phyloP scores from a whole-genome alignment of 441 rosid species.

The Populus hybrid region DNA sequence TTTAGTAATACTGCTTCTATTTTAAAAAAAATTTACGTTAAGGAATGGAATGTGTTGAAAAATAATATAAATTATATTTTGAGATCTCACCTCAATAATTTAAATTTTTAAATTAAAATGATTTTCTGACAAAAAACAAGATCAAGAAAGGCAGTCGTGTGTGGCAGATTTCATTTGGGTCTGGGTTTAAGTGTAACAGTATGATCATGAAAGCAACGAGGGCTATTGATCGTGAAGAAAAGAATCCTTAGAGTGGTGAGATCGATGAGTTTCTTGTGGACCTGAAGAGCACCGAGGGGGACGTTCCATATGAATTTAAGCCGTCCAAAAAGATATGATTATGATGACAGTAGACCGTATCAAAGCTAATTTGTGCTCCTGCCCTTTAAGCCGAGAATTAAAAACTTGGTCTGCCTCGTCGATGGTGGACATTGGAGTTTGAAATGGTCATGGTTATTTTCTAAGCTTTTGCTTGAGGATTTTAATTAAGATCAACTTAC shows the following conservation, averaged over 20 bases:
- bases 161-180: not conserved
- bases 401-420: not conserved
- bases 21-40: no score
- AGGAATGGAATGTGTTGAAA: no score
- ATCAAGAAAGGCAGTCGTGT: not conserved
- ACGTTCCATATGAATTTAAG: not conserved
- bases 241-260: not conserved
- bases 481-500: not conserved
- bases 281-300: not conserved
- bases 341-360: not conserved
- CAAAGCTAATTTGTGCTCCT: not conserved
- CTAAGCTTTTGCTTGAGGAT: not conserved
- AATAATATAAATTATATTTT: no score
- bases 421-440: not conserved
- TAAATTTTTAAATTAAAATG: no score
- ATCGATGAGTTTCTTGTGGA: not conserved
- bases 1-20: not conserved
- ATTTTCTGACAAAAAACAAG: no score
- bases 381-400: not conserved
- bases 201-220: not conserved
- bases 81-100: no score
- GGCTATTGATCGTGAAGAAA: not conserved
- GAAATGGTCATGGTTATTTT: not conserved
- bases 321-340: not conserved
- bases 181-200: not conserved